These are phyloP conservation scores for Pseudogymnoascus sp. DNA, from an alignment of 2,329 filamentous ascomycete genomes.

Conservation along the genomic window DNA sequence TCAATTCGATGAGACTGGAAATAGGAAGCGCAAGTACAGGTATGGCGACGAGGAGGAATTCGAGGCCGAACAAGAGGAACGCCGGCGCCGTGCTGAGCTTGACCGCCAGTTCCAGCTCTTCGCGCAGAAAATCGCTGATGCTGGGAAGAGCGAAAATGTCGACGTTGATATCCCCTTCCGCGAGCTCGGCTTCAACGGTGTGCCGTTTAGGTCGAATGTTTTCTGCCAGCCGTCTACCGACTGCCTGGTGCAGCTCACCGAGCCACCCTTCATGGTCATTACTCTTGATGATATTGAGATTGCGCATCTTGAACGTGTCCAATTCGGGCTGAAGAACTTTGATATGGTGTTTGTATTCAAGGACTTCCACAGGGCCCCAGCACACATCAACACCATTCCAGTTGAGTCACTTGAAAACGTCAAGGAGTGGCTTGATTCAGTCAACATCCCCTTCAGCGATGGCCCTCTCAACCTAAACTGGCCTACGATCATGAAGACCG, in stretches of 20 bases:
- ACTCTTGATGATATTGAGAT: constrained; percentile 94
- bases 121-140: constrained; percentile 94
- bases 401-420: constrained; percentile 91
- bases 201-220: constrained; percentile 91
- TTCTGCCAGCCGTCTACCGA: constrained; percentile 94
- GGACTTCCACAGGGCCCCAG: constrained; percentile 83
- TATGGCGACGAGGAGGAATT: constrained; percentile 99
- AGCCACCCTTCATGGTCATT: constrained; percentile 92
- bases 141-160: constrained; percentile 80
- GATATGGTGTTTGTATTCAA: constrained; percentile 98
- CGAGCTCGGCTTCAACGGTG: constrained; percentile 93
- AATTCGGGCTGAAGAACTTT: constrained; percentile 98
- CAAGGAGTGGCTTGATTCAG: constrained; percentile 95
- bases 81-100: constrained; percentile 79
- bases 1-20: constrained; percentile 97
- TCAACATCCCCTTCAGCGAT: constrained; percentile 89
- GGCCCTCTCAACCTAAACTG: constrained; percentile 97
- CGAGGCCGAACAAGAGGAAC: constrained; percentile 94
- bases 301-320: constrained; percentile 89
- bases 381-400: constrained; percentile 96
- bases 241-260: constrained; percentile 91
- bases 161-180: constrained; percentile 96
- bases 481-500: constrained; percentile 99
- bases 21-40: constrained; percentile 92
- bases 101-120: constrained; percentile 95